Conservation (phyloP, 148 eudicot genomes). For the Diospyros lotus region DNA sequence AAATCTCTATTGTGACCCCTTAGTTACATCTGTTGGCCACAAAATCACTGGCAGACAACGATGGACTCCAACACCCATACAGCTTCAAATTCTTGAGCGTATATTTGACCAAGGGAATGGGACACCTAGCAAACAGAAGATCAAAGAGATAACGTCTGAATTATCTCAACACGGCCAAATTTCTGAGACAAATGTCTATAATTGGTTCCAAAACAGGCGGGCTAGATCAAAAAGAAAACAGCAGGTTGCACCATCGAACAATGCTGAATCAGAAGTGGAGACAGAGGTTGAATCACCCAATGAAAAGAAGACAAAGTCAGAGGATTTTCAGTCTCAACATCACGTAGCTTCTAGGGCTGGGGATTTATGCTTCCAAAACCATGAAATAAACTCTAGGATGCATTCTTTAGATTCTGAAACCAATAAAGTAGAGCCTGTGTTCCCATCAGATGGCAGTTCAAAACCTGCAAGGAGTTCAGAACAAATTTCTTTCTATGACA, state of each 20-base stretch:
- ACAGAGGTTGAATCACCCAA: conserved; percentile 30
- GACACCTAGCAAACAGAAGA: conserved; percentile 27
- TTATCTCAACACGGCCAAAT: conserved; percentile 32
- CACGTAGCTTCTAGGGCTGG: neutral
- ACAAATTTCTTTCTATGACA: too few species aligned
- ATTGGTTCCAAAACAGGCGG: conserved; percentile 38
- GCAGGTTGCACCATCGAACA: conserved; percentile 11
- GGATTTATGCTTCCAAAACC: conserved; percentile 2
- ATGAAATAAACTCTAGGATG: neutral
- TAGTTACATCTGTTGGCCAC: conserved; percentile 20
- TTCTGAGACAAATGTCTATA: conserved; percentile 34
- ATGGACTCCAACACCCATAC: conserved; percentile 34
- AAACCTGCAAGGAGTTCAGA: conserved; percentile 3
- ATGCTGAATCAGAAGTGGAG: conserved; percentile 28
- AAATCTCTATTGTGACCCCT: conserved; percentile 19
- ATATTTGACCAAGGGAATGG: conserved; percentile 29
- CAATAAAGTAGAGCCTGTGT: conserved; percentile 8
- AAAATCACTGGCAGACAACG: conserved; percentile 32
- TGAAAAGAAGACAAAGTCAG: conserved; percentile 19
- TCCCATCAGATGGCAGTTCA: neutral
- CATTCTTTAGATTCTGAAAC: conserved; percentile 1
- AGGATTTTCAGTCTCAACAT: neutral
- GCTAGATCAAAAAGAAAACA: conserved; percentile 37
- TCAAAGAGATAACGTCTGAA: conserved; percentile 23
- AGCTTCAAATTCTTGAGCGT: conserved; percentile 34